Base-by-base conservation (phyloP, 2,329 filamentous ascomycete genomes). In the Diaporthe caulivora region DNA sequence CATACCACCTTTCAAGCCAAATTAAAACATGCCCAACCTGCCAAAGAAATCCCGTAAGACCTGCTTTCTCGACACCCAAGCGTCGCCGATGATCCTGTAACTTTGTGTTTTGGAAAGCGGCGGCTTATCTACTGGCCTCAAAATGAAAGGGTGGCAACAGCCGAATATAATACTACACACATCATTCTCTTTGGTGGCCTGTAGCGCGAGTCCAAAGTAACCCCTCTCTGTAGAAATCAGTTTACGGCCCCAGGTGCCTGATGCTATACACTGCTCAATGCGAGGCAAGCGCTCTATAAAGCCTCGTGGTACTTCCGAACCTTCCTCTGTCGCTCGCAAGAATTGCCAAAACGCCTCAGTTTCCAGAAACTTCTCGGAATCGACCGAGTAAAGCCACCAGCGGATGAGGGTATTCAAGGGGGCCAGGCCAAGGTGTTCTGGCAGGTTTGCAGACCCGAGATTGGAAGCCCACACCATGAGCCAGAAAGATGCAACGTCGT, bases 151-250 rank as follows among this genome's bases (percentile, higher is more conserved):
- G 4, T 9, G 42, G 26, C 34, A 26, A 6, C 21, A 58, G 10
- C 55, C 55, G 26, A 58, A 58, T 26, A 58, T 18, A 5, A 58
- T 34, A 26, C 55, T 40, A 26, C 34, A 58, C 10, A 26, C 1
- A 5, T 58, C 55, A 10, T 26, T 58, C 55, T 42, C 34, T 34
- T 58, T n/a, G 5, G 55, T 58, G 9, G 26, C 21, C 9, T 34
- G 55, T 17, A 53, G 67, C 13, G 24, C 53, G 21, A 70, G 37
- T 31, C 11, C 67, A n/a, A 57, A 70, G 10, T 70, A 57, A 17
- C 67, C 67, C 40, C 37, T 54, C 1, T 47, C 53, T 44, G 44
- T 40, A 18, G n/a, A 13, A 42, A 58, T 7, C 15, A 70, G 26
- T 44, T 44, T 29, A n/a, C 47, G 47, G 26, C 37, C 34, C n/a